These are phyloP conservation scores for Hericium rajendrae DNA, from an alignment of 768 basidiomycete species.

Conservation along the genomic window DNA sequence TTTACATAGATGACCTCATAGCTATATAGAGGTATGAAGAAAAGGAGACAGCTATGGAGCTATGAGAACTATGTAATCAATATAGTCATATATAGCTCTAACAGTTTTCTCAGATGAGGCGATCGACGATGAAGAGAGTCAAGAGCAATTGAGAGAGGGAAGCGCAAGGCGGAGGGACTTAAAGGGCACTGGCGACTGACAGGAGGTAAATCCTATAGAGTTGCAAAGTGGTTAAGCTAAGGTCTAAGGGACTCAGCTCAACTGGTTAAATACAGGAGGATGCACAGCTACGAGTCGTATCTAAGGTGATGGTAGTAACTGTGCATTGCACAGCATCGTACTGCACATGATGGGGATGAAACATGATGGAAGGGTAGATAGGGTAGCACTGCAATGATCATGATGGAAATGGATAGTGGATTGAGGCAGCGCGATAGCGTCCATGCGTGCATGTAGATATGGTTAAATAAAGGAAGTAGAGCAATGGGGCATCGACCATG, in stretches of 20 bases:
- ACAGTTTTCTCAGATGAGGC: no score
- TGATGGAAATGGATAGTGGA: no score
- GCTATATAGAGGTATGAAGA: no score
- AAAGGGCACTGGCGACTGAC: not conserved
- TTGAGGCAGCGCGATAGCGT: no score
- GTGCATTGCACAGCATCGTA: not conserved
- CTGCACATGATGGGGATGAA: no score
- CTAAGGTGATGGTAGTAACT: not conserved
- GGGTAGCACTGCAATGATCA: no score
- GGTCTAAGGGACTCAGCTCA: conserved; percentile 19
- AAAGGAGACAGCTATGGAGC: no score
- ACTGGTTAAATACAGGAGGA: conserved; percentile 24
- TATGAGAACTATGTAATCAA: no score
- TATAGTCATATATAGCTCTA: no score
- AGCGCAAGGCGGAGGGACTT: not conserved
- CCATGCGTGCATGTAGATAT: no score
- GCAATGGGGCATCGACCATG: not conserved
- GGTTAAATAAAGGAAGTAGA: not conserved
- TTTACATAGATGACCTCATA: no score
- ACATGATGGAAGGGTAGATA: no score
- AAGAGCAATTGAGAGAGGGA: not conserved
- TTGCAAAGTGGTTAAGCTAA: not conserved
- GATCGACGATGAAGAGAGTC: not conserved
- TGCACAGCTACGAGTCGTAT: conserved; percentile 17
- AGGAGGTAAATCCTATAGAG: not conserved